Evolutionary conservation across 164 flowering plant species (phyloP).

Genomic region (Cinnamomum chago): DNA sequence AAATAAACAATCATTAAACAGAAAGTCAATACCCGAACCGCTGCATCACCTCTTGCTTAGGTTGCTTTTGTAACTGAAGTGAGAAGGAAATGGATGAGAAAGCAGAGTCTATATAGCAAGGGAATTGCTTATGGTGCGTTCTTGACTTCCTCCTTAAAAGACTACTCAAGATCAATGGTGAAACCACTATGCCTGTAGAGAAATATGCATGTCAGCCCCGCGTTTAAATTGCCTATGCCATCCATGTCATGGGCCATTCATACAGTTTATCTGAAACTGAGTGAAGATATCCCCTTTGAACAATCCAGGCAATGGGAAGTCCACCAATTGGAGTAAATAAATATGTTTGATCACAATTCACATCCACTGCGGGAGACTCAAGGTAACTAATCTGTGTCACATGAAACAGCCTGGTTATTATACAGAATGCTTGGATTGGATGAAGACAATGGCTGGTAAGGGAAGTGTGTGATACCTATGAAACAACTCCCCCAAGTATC

Average conservation of each 20-base stretch:
- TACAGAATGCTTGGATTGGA: too few relatives aligned
- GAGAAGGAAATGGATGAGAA: not conserved
- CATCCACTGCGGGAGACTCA: too few relatives aligned
- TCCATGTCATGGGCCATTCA: not conserved
- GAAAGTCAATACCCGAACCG: conserved; percentile 1
- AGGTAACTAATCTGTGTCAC: too few relatives aligned
- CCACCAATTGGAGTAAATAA: too few relatives aligned
- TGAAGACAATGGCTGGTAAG: too few relatives aligned
- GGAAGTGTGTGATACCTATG: too few relatives aligned
- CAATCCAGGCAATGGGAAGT: not conserved
- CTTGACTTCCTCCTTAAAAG: conserved; percentile 60
- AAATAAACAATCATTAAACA: not conserved
- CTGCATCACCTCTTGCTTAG: not conserved
- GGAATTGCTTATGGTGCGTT: conserved; percentile 58
- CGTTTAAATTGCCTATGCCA: not conserved
- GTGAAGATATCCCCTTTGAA: too few relatives aligned
- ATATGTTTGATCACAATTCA: too few relatives aligned
- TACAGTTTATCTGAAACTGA: too few relatives aligned
- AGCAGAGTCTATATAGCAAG: not conserved
- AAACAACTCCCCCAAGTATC: too few relatives aligned
- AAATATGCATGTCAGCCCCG: not conserved
- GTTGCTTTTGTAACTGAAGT: not conserved
- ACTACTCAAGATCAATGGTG: conserved; percentile 1
- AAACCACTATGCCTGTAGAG: not conserved
- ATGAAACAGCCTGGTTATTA: too few relatives aligned